These are phyloP conservation scores for Ajuga reptans DNA, from an alignment of 305 asterid genomes.

Conservation along the genomic window DNA sequence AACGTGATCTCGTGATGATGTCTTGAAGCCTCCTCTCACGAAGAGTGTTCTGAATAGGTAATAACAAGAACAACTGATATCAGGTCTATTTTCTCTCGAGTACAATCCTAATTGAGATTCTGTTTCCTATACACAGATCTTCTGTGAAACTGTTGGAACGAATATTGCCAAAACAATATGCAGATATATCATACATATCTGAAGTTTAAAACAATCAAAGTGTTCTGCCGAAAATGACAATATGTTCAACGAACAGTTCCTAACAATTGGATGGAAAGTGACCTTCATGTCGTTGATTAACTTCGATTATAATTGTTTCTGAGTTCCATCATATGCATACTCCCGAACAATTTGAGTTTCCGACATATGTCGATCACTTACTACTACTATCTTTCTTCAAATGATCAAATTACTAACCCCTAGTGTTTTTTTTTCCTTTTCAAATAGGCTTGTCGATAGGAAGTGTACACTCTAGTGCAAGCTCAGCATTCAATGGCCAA, in stretches of 20 bases:
- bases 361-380: neutral
- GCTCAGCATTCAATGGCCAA: conserved; percentile 57
- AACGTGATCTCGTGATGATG: neutral
- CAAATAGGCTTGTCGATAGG: conserved; percentile 35
- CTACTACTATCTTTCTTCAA: neutral
- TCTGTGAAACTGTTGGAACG: neutral
- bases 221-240: neutral
- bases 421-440: neutral
- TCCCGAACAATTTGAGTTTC: neutral
- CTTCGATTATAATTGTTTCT: neutral
- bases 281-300: neutral
- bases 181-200: too few species aligned
- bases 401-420: conserved; percentile 6
- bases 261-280: neutral
- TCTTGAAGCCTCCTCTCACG: neutral
- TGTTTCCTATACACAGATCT: neutral
- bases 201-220: neutral
- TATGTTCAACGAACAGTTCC: neutral
- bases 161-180: neutral
- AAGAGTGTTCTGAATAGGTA: neutral
- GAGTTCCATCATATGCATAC: neutral
- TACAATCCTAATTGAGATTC: neutral
- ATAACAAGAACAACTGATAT: neutral
- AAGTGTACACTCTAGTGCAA: conserved; percentile 30
- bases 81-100: neutral